A percentile compares a stretch with the other conserved stretches of the same genome.
Conservation (phyloP, 805 yeast species). For the Lipomyces sp. region DNA sequence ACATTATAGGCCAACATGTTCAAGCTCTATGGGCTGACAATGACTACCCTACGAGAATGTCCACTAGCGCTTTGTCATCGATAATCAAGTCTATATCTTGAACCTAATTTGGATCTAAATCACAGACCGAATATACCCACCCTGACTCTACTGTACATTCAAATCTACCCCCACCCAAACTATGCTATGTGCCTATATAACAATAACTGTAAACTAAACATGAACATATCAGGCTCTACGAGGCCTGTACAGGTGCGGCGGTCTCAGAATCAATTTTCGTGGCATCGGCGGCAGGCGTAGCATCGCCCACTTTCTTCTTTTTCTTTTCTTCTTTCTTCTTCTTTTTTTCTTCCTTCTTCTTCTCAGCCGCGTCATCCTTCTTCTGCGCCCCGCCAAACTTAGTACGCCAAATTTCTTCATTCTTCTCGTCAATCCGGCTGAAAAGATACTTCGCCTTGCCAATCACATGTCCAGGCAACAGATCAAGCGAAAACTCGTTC, state of each 20-base stretch:
- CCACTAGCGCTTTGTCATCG: too few relatives aligned
- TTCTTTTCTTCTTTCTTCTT: conserved; percentile 33
- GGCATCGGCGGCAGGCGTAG: neutral
- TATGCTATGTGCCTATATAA: neutral
- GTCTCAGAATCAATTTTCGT: neutral
- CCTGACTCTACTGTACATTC: neutral
- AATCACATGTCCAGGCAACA: conserved; percentile 81
- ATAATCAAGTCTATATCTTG: too few relatives aligned
- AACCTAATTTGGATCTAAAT: neutral
- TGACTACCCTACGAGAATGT: too few relatives aligned
- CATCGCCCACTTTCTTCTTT: conserved; percentile 22
- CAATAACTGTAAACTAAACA: neutral
- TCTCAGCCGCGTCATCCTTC: conserved; percentile 28
- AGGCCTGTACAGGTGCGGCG: neutral
- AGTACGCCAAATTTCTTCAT: conserved; percentile 83
- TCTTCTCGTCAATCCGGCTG: conserved; percentile 87
- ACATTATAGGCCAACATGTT: too few relatives aligned
- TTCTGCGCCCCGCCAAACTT: conserved; percentile 76
- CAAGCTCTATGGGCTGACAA: too few relatives aligned
- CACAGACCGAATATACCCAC: neutral
- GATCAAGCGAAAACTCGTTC: conserved; percentile 69
- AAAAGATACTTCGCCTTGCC: conserved; percentile 91
- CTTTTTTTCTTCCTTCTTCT: conserved; percentile 35
- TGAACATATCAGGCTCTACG: neutral
- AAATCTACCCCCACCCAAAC: neutral